phyloP scores from a whole-genome alignment of 2,329 filamentous ascomycete species.

The Colletotrichum viniferum region DNA sequence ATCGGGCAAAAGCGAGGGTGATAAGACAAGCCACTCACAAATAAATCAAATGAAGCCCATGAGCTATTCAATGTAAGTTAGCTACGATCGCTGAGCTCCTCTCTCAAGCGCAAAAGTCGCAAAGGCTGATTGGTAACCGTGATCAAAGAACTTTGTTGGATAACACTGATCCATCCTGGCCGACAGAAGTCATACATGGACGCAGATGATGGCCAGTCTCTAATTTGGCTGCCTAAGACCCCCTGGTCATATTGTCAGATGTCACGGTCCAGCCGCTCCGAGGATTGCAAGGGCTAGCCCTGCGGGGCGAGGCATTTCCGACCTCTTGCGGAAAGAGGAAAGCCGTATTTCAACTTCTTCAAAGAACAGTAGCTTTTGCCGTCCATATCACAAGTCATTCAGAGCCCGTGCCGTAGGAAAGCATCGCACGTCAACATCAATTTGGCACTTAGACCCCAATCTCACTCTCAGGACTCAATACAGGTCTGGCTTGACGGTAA shows the following conservation, averaged over 20 bases:
- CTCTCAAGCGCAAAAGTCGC: rapidly evolving
- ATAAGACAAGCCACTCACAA: rapidly evolving
- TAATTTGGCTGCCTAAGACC: not conserved
- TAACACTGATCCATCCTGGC: rapidly evolving
- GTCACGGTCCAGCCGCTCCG: not conserved
- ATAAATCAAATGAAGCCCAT: rapidly evolving
- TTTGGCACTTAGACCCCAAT: not conserved
- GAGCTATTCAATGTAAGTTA: rapidly evolving
- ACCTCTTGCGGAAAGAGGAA: not conserved
- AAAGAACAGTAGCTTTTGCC: not conserved
- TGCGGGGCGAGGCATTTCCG: not conserved
- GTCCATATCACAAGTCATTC: rapidly evolving
- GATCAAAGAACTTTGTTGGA: rapidly evolving
- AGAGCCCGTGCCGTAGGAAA: not conserved
- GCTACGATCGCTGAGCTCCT: rapidly evolving
- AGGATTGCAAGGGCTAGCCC: not conserved
- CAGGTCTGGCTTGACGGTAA: not conserved
- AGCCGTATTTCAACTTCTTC: not conserved
- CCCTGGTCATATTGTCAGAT: not conserved
- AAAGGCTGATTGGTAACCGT: rapidly evolving
- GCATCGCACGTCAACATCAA: not conserved
- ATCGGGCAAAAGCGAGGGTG: rapidly evolving
- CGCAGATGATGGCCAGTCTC: rapidly evolving
- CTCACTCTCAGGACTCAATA: not conserved
- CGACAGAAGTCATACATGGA: rapidly evolving